Percentiles rank a stretch among this genome's conserved stretches.
Evolutionary conservation across 768 basidiomycete species (phyloP).

Genomic region (Tephrocybe sp.): DNA sequence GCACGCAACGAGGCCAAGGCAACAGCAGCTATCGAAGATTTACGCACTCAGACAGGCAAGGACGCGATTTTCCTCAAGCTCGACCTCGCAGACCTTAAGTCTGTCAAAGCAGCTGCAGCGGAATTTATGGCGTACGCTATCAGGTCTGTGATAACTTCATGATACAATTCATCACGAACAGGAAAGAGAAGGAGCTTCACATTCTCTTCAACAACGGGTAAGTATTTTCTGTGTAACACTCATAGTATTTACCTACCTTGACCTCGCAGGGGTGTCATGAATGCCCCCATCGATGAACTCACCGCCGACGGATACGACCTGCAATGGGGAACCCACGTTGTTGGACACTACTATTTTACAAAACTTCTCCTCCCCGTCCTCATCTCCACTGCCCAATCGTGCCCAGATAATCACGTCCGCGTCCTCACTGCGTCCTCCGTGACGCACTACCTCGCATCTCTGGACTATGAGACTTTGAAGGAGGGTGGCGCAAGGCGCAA

Average conservation of each 20-base stretch:
- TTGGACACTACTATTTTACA: slow-evolving; percentile 49
- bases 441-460: slow-evolving; percentile 14
- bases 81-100: slow-evolving; percentile 44
- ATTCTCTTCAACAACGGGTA: slow-evolving; percentile 50
- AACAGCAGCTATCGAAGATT: slow-evolving; percentile 34
- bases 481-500: slow-evolving; percentile 33
- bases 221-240: slow-evolving; percentile 11
- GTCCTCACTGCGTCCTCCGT: slow-evolving; percentile 44
- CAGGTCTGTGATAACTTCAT: neutral
- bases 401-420: slow-evolving; percentile 33
- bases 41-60: slow-evolving; percentile 41
- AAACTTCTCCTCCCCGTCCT: slow-evolving; percentile 44
- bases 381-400: slow-evolving; percentile 30
- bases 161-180: slow-evolving; percentile 8
- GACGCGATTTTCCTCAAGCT: slow-evolving; percentile 41
- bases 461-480: slow-evolving; percentile 42
- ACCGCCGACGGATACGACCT: slow-evolving; percentile 57
- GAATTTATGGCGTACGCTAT: slow-evolving; percentile 34
- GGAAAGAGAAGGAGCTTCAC: slow-evolving; percentile 45
- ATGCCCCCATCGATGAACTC: slow-evolving; percentile 38
- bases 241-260: too few relatives aligned
- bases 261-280: slow-evolving; percentile 50
- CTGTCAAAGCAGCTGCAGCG: slow-evolving; percentile 39
- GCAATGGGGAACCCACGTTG: slow-evolving; percentile 55
- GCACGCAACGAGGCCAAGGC: slow-evolving; percentile 39